These are phyloP conservation scores for Coffea canephora DNA, from an alignment of 257 asterid genomes.

Conservation along the genomic window DNA sequence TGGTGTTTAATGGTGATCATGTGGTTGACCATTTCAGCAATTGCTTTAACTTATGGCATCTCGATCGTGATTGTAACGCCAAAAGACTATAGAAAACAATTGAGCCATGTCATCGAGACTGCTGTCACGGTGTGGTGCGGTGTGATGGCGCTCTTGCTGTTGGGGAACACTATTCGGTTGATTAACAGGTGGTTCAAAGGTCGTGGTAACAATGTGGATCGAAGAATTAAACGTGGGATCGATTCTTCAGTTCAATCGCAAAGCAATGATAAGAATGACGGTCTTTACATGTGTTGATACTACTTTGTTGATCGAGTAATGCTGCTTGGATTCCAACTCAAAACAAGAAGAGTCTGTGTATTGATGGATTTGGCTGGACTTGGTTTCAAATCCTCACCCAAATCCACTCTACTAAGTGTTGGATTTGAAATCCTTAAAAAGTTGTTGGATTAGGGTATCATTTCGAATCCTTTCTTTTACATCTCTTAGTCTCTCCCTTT, in stretches of 20 bases:
- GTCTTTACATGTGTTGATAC: neutral
- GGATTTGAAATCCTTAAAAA: too few relatives aligned
- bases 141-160: constrained; percentile 36
- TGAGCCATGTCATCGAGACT: constrained; percentile 25
- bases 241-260: neutral
- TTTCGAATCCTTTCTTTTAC: too few relatives aligned
- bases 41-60: constrained; percentile 41
- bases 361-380: too few relatives aligned
- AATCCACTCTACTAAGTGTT: too few relatives aligned
- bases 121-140: constrained; percentile 33
- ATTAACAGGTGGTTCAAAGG: constrained; percentile 30
- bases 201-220: constrained; percentile 13
- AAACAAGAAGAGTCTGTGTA: too few relatives aligned
- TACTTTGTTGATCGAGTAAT: too few relatives aligned
- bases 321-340: too few relatives aligned
- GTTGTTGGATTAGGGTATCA: too few relatives aligned
- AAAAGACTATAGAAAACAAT: constrained; percentile 6
- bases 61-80: constrained; percentile 38
- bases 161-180: constrained; percentile 39
- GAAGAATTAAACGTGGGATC: constrained; percentile 12
- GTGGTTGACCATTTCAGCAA: constrained; percentile 48
- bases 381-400: too few relatives aligned
- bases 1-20: constrained; percentile 54
- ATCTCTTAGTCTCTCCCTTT: too few relatives aligned
- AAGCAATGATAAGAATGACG: neutral